Conservation (phyloP, 768 basidiomycete genomes). For the Tricholoma sp. region DNA sequence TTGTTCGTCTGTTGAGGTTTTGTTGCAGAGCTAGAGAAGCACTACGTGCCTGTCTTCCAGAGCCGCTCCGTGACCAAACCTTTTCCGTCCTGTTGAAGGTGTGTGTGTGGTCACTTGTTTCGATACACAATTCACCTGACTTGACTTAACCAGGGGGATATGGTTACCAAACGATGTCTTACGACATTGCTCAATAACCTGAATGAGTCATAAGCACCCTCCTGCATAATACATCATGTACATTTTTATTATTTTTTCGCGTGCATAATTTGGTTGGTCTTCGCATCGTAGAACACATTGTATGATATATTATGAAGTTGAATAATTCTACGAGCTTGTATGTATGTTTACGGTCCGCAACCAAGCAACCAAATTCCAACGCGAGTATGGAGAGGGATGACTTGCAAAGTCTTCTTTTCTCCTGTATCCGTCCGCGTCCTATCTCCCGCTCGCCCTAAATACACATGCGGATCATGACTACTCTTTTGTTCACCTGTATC, state of each 20-base stretch:
- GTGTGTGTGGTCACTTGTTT: slow-evolving; percentile 10
- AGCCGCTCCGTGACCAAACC: slow-evolving; percentile 90
- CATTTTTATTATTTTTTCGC: slow-evolving; percentile 20
- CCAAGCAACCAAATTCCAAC: neutral
- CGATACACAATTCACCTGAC: slow-evolving; percentile 9
- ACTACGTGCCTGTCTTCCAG: slow-evolving; percentile 90
- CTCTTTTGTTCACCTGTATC: too few species aligned
- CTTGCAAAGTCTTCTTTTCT: too few species aligned
- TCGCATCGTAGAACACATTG: slow-evolving; percentile 21
- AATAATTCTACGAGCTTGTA: neutral
- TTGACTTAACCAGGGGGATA: slow-evolving; percentile 64
- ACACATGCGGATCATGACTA: too few species aligned
- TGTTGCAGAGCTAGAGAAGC: slow-evolving; percentile 85
- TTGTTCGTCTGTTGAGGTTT: slow-evolving; percentile 2
- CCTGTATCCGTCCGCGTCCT: too few species aligned
- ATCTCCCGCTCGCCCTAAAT: too few species aligned
- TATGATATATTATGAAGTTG: neutral
- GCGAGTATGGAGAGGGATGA: too few species aligned
- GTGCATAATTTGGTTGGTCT: slow-evolving; percentile 16
- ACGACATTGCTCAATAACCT: slow-evolving; percentile 88
- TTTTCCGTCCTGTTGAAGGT: slow-evolving; percentile 91
- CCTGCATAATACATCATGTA: slow-evolving; percentile 5
- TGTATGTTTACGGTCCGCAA: too few species aligned
- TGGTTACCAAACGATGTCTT: slow-evolving; percentile 95
- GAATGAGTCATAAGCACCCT: slow-evolving; percentile 51